phyloP scores from a whole-genome alignment of 2,329 filamentous ascomycete genomes.

The Septoria linicola region DNA sequence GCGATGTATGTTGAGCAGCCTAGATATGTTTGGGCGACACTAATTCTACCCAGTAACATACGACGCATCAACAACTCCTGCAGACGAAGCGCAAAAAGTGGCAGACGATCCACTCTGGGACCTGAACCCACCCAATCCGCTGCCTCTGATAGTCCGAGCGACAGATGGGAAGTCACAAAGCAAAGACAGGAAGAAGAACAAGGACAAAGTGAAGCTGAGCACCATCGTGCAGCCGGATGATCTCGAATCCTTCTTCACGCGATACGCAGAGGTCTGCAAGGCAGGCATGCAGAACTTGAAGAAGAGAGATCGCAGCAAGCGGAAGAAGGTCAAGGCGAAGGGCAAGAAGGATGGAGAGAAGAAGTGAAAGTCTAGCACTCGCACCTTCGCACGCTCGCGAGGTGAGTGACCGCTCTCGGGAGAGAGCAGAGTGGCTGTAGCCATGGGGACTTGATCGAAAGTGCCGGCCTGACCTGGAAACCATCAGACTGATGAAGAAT shows the following conservation, averaged over 20 bases:
- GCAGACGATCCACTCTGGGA: slow-evolving; percentile 60
- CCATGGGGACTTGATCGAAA: no score
- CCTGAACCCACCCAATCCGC: slow-evolving; percentile 56
- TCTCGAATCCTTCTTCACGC: slow-evolving; percentile 75
- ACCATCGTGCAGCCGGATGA: slow-evolving; percentile 76
- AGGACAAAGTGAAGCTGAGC: slow-evolving; percentile 71
- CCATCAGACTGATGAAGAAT: no score
- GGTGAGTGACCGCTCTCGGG: not conserved
- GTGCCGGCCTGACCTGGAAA: no score
- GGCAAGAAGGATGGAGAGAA: slow-evolving; percentile 53
- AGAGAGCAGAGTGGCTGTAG: no score
- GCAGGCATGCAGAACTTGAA: slow-evolving; percentile 83
- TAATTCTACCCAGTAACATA: slow-evolving; percentile 44
- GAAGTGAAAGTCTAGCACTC: slow-evolving; percentile 20
- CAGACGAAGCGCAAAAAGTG: slow-evolving; percentile 39
- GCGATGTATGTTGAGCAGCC: slow-evolving; percentile 62
- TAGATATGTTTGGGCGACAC: no score
- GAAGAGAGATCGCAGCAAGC: slow-evolving; percentile 88
- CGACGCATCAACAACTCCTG: slow-evolving; percentile 43
- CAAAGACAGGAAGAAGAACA: slow-evolving; percentile 50
- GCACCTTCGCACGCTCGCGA: not conserved
- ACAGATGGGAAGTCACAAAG: slow-evolving; percentile 66
- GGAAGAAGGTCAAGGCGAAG: slow-evolving; percentile 74
- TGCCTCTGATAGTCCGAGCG: slow-evolving; percentile 78
- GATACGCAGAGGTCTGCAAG: slow-evolving; percentile 91